Percentiles rank a stretch among this genome's conserved stretches.
phyloP scores from a whole-genome alignment of 352 stramenopile species.

The Phytopythium mirpurense region DNA sequence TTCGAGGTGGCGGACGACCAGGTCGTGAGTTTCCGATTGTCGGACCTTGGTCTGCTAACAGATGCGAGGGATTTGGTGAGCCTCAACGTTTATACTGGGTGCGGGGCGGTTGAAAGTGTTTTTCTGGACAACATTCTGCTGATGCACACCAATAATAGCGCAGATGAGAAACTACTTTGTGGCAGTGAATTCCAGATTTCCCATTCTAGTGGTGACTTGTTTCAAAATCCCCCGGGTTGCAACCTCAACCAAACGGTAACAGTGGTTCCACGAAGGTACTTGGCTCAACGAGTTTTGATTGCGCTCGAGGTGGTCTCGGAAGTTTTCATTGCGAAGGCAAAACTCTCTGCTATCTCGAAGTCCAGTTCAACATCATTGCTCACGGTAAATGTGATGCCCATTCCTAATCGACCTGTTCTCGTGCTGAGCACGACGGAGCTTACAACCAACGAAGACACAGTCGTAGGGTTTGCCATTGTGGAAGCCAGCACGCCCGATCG shows the following conservation, averaged over 20 bases:
- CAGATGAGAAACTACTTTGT: too few relatives aligned
- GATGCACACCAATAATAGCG: too few relatives aligned
- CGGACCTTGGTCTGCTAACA: background rate
- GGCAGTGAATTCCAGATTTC: background rate
- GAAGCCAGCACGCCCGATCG: conserved; percentile 32
- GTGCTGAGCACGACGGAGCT: conserved; percentile 22
- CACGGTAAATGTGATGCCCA: conserved; percentile 24
- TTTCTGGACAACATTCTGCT: too few relatives aligned
- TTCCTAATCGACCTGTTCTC: conserved; percentile 31
- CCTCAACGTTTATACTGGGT: background rate
- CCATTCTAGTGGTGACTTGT: background rate
- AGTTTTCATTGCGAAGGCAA: conserved; percentile 10
- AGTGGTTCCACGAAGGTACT: conserved; percentile 26
- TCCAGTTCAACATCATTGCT: conserved; percentile 21
- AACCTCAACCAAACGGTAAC: conserved; percentile 22
- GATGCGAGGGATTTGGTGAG: background rate
- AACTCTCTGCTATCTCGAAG: conserved; percentile 19
- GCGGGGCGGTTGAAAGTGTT: background rate
- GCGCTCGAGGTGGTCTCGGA: conserved; percentile 22
- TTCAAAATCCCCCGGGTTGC: conserved; percentile 3
- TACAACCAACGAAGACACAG: conserved; percentile 26
- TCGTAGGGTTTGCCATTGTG: conserved; percentile 24
- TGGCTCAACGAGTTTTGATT: conserved; percentile 34
- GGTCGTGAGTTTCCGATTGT: conserved; percentile 2
- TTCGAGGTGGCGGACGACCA: conserved; percentile 4